Base-by-base conservation (phyloP, 345 rosid species). In the Zanthoxylum bungeanum region DNA sequence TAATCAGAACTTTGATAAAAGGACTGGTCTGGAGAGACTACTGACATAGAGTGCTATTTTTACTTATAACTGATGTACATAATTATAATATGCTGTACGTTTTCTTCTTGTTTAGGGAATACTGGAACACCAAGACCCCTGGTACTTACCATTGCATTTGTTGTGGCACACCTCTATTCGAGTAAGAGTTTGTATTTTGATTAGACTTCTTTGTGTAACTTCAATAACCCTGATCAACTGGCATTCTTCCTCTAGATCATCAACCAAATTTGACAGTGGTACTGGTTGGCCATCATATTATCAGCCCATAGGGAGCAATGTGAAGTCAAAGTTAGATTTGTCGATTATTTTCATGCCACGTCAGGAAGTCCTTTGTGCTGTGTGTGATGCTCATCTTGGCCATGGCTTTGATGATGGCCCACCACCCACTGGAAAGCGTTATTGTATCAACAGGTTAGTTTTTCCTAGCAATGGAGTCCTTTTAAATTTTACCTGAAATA, bases 271-370 rank as follows among this genome's bases (percentile, higher is more conserved):
- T 52, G 97, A 94, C n/a, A 92, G 97, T 30, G 98, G 98, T 81
- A 94, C 97, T 7, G 97, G 98, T 4, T 94, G 98, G 97, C 98
- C 98, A 19, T 90, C 97, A 24, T 92, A 86, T 78, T 89, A 87
- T 77, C 78, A 89, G 76, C 93, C 97, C 17, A 66, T 87, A 4
- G 97, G 83, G 39, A 76, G 79, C 75, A 90, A 90, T 52, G 95
- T 85, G 65, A 86, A 87, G 75, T 85, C 93, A 5, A 86, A 88
- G 76, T 67, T 86, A 69, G 98, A 91, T 79, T 80, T 84, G 36
- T 91, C 97, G 0, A 80, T 92, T 19, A 87, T 94, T 74, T 87
- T 94, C 81, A 94, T 94, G 98, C 98, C 97, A 34, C 85, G 98
- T 24, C 79, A 85, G 74, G 98, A 94, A 82, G 93, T 86, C 65